Evolutionary conservation across 371 early-diverging fungal species (phyloP).

Genomic region (Haplosporangium sp.): DNA sequence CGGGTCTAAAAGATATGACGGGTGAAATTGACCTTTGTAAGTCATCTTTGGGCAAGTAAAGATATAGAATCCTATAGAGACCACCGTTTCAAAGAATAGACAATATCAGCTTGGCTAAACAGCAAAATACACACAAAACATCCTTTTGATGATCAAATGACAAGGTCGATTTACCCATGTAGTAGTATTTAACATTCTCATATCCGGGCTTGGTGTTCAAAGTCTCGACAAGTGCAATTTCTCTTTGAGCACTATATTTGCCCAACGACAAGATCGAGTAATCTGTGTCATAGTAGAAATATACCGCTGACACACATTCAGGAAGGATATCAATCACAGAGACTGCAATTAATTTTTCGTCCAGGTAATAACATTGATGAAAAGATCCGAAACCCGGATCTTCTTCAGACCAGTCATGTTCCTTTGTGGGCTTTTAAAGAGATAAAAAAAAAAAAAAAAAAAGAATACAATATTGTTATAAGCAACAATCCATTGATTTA

Average conservation of each 20-base stretch:
- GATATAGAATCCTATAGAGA: conserved; percentile 82
- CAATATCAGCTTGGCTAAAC: background rate
- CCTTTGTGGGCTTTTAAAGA: conserved; percentile 24
- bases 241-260: conserved; percentile 85
- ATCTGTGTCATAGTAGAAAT: conserved; percentile 93
- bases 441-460: background rate
- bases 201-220: conserved; percentile 48
- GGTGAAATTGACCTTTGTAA: conserved; percentile 91
- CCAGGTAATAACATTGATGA: conserved; percentile 89
- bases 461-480: background rate
- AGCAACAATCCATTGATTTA: background rate
- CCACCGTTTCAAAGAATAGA: background rate
- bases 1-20: conserved; percentile 84
- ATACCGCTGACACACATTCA: conserved; percentile 90
- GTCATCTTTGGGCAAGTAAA: conserved; percentile 92
- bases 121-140: background rate
- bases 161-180: conserved; percentile 74
- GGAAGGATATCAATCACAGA: conserved; percentile 94
- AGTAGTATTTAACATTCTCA: conserved; percentile 77
- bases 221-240: conserved; percentile 71
- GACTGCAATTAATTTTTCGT: conserved; percentile 84
- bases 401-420: conserved; percentile 26
- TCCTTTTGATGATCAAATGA: background rate
- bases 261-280: conserved; percentile 81
- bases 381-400: conserved; percentile 79